Conservation (phyloP, 257 asterid species). For the Scutellaria baicalensis region DNA sequence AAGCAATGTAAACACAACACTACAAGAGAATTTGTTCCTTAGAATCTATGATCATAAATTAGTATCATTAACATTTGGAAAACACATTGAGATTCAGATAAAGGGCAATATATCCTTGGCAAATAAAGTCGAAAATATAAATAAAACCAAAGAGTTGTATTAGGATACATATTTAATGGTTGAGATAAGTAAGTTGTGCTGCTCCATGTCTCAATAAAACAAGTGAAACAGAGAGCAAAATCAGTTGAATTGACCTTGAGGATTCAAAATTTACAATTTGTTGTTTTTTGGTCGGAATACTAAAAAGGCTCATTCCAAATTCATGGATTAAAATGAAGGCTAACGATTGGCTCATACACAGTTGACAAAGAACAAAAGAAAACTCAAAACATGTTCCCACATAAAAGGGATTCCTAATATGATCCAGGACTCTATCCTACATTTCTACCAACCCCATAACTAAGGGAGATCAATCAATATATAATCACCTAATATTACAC, state of each 20-base stretch:
- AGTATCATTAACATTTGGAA: not conserved
- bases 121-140: not conserved
- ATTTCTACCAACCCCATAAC: no score
- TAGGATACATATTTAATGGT: not conserved
- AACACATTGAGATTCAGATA: not conserved
- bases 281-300: no score
- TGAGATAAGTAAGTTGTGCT: not conserved
- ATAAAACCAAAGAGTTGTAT: not conserved
- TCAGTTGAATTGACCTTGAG: not conserved
- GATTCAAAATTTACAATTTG: not conserved
- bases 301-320: no score
- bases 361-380: no score
- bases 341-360: no score
- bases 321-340: no score
- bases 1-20: conserved; percentile 92
- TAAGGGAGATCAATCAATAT: no score
- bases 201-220: not conserved
- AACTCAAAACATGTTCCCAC: no score
- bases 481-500: no score
- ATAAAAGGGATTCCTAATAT: no score
- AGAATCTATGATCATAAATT: not conserved
- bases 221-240: not conserved
- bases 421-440: no score
- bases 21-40: conserved; percentile 37
- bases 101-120: not conserved